phyloP scores from a whole-genome alignment of 2,329 filamentous ascomycete genomes.

The Botrytis aclada region DNA sequence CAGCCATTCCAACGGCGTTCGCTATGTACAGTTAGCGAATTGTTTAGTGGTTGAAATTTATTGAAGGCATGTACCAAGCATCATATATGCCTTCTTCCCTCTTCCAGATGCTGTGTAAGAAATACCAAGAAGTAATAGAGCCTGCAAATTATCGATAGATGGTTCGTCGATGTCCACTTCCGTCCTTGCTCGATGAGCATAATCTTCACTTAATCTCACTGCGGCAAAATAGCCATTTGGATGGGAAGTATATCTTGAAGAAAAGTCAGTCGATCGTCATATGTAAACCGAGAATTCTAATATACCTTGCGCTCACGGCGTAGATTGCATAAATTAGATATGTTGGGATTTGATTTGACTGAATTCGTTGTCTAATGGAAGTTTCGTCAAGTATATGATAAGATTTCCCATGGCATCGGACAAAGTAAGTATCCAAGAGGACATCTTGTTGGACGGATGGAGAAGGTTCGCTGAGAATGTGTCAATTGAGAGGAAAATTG shows the following conservation, averaged over 20 bases:
- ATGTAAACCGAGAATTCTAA: neutral
- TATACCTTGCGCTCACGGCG: constrained; percentile 60
- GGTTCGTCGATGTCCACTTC: constrained; percentile 79
- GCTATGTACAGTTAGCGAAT: constrained; percentile 49
- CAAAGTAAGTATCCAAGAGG: constrained; percentile 76
- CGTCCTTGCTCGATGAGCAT: constrained; percentile 64
- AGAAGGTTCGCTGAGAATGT: constrained; percentile 44
- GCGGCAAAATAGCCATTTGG: constrained; percentile 65
- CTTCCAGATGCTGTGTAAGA: constrained; percentile 74
- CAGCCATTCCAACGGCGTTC: constrained; percentile 75
- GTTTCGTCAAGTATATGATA: constrained; percentile 79
- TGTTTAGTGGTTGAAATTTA: neutral
- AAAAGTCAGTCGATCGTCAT: constrained; percentile 24
- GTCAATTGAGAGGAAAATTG: constrained; percentile 2
- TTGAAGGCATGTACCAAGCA: constrained; percentile 57
- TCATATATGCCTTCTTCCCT: constrained; percentile 84
- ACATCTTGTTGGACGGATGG: constrained; percentile 54
- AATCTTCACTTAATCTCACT: constrained; percentile 67
- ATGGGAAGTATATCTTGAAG: constrained; percentile 63
- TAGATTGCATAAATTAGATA: constrained; percentile 57
- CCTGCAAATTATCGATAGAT: constrained; percentile 73
- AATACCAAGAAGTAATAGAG: constrained; percentile 70
- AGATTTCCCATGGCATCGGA: constrained; percentile 75
- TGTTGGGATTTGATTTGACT: constrained; percentile 51
- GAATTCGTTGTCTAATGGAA: constrained; percentile 67